Percentiles rank a stretch among this genome's conserved stretches.
Evolutionary conservation across 2,329 filamentous ascomycete genomes (phyloP).

Genomic region (Cercospora sp.): DNA sequence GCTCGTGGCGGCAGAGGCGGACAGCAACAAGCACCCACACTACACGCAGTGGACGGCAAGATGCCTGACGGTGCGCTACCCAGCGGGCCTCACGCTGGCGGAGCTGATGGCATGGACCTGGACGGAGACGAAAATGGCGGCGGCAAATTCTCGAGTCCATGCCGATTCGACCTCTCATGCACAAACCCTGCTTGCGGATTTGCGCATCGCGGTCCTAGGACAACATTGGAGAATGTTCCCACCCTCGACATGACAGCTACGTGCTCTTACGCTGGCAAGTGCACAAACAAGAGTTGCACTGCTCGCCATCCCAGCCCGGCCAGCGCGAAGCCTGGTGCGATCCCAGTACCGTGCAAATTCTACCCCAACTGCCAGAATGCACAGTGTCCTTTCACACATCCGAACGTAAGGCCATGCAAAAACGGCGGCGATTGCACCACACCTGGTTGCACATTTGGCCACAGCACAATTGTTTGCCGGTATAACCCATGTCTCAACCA

Average conservation of each 20-base stretch:
- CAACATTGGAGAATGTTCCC: conserved; percentile 67
- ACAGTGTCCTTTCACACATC: conserved; percentile 85
- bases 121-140: conserved; percentile 59
- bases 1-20: conserved; percentile 20
- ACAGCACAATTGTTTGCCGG: conserved; percentile 80
- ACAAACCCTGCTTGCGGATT: conserved; percentile 88
- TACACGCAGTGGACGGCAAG: conserved; percentile 30
- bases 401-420: conserved; percentile 79
- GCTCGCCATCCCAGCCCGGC: conserved; percentile 91
- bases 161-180: conserved; percentile 87
- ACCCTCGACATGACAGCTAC: conserved; percentile 76
- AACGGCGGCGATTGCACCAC: conserved; percentile 87
- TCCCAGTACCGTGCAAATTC: conserved; percentile 87
- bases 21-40: conserved; percentile 11
- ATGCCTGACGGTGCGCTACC: conserved; percentile 28
- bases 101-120: conserved; percentile 57
- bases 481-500: conserved; percentile 90
- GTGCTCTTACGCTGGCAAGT: conserved; percentile 84
- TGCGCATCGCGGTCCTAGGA: conserved; percentile 84
- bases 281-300: conserved; percentile 94
- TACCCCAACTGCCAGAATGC: conserved; percentile 92
- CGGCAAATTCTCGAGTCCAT: conserved; percentile 65
- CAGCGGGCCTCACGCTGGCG: conserved; percentile 30
- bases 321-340: conserved; percentile 74
- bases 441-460: conserved; percentile 84